Percentiles rank a stretch among this genome's conserved stretches.
phyloP scores from a whole-genome alignment of 345 rosid species.

The Hirschfeldia incana region DNA sequence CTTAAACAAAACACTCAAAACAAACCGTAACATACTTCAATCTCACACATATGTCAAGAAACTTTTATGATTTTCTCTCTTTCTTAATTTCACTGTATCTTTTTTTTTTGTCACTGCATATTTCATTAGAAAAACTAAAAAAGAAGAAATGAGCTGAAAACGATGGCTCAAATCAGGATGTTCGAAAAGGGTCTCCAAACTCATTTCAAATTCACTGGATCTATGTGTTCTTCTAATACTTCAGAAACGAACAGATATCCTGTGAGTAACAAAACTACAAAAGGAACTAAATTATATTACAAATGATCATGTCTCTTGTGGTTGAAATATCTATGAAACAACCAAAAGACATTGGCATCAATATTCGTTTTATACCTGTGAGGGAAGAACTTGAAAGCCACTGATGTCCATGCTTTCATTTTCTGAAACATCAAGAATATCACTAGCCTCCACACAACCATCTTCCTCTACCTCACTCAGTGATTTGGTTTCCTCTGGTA shows the following conservation, averaged over 20 bases:
- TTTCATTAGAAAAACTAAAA: too few relatives aligned
- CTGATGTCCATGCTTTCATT: not conserved
- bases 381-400: conserved; percentile 10
- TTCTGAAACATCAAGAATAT: not conserved
- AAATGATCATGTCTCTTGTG: too few relatives aligned
- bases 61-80: not conserved
- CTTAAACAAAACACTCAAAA: not conserved
- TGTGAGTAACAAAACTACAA: not conserved
- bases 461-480: not conserved
- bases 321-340: too few relatives aligned
- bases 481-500: not conserved
- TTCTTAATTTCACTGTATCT: too few relatives aligned
- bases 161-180: too few relatives aligned
- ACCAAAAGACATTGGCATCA: too few relatives aligned
- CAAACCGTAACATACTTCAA: not conserved
- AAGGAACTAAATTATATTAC: too few relatives aligned
- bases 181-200: too few relatives aligned
- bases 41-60: not conserved
- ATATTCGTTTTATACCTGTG: not conserved
- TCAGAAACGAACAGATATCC: too few relatives aligned
- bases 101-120: too few relatives aligned
- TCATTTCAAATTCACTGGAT: not conserved
- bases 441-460: not conserved
- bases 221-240: not conserved
- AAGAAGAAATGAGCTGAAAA: too few relatives aligned